Evolutionary conservation across 2,329 filamentous ascomycete species (phyloP), one percentile per base, ranked within the genome.

Genomic region (Cercospora berteroae): DNA sequence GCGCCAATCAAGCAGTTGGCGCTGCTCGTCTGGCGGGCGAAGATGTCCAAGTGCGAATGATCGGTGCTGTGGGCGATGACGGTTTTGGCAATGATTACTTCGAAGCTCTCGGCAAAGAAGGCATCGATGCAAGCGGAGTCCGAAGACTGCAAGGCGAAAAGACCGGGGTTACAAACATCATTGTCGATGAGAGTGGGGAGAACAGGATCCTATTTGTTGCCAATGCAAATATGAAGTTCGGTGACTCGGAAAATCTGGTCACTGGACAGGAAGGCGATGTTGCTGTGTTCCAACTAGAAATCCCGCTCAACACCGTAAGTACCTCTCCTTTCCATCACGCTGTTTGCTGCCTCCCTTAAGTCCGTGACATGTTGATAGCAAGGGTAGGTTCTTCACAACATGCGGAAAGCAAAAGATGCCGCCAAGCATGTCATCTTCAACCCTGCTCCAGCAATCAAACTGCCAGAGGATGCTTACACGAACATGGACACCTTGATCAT

Each of bases 1-100:
- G 94, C 71, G 93, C 94, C 68, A 98, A 98, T 83, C 94, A 98
- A 82, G 94, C 93, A 67, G 91, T 96, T 65, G 44, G 55, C 5
- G 72, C 69, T 64, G 73, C 72, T 33, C 69, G 73, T 20, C 72
- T 74, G 2, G 70, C 71, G 12, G 65, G 68, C 20, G 42, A 68
- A 20, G 67, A 72, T 72, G 78, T 83, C 33, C 76, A 80, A 42
- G 82, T 85, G 23, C 76, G 78, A 23, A 85, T 85, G 82, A 77
- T 84, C 5, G 83, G 83, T 12, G 80, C 81, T 42, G 82, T 85
- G 1, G 83, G 83, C 7, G 77, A 80, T 33, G 83, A 85, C 68
- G 75, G 77, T 39, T 84, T 78, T 69, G 81, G 73, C 20, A 70
- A 60, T 61, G 78, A 70, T 69, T 82, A 79, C 65, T 70, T 82